Evolutionary conservation across 192 early-diverging fungal genomes (phyloP).

Genomic region (Coemansia sp.): DNA sequence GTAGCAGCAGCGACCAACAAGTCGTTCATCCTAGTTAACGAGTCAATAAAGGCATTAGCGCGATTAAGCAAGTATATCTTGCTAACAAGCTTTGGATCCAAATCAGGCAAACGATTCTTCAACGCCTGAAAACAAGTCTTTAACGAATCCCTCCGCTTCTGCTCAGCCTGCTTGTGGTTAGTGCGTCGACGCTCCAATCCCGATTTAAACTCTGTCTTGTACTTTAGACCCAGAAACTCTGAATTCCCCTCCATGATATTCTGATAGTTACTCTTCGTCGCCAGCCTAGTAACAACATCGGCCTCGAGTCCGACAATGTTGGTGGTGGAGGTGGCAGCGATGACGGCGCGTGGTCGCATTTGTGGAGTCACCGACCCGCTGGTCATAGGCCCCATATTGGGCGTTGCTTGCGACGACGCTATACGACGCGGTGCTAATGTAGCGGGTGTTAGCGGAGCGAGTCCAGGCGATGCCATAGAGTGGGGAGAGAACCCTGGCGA

Average conservation of each 20-base stretch:
- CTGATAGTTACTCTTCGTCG: slow-evolving; percentile 82
- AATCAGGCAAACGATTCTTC: slow-evolving; percentile 66
- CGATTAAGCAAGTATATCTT: slow-evolving; percentile 83
- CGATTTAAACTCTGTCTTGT: slow-evolving; percentile 73
- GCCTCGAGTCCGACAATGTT: slow-evolving; percentile 43
- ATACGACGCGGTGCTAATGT: neutral
- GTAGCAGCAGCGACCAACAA: slow-evolving; percentile 16
- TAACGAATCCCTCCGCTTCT: slow-evolving; percentile 91
- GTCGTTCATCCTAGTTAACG: slow-evolving; percentile 31
- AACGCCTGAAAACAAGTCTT: slow-evolving; percentile 90
- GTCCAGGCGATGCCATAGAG: neutral
- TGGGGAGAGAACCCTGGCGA: slow-evolving; percentile 15
- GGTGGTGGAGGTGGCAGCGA: slow-evolving; percentile 45
- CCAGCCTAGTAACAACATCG: slow-evolving; percentile 58
- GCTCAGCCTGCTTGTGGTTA: slow-evolving; percentile 95
- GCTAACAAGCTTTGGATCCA: slow-evolving; percentile 81
- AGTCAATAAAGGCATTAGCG: slow-evolving; percentile 64
- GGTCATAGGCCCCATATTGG: slow-evolving; percentile 10
- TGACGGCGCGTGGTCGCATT: slow-evolving; percentile 11
- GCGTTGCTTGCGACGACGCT: slow-evolving; percentile 12
- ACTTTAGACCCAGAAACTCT: slow-evolving; percentile 77
- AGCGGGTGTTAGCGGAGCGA: neutral
- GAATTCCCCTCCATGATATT: slow-evolving; percentile 86
- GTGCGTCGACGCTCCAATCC: slow-evolving; percentile 83
- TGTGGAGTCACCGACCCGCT: slow-evolving; percentile 18